Percentiles rank a stretch among this genome's conserved stretches.
Evolutionary conservation across 1,284 basidiomycete genomes (phyloP).

Genomic region (Trichosporon inkin): DNA sequence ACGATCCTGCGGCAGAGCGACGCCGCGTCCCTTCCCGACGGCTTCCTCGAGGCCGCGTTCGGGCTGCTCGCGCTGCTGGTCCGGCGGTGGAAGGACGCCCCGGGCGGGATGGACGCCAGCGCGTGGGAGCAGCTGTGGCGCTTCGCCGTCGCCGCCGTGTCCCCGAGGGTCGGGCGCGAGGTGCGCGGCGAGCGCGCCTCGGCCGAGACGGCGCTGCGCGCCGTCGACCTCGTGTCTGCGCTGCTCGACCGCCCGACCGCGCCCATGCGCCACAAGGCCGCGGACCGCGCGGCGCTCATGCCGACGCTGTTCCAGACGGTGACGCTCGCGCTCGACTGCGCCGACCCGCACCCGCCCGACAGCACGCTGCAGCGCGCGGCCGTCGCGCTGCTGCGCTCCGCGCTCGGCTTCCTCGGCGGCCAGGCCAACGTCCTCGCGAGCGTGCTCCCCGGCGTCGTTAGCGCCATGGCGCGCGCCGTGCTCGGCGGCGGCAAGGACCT

Average conservation of each 20-base stretch:
- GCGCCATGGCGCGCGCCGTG: conserved; percentile 65
- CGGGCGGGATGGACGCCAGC: conserved; percentile 56
- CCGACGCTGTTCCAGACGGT: conserved; percentile 80
- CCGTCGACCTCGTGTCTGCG: conserved; percentile 32
- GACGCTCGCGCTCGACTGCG: conserved; percentile 59
- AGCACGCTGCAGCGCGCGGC: conserved; percentile 62
- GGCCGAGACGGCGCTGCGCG: conserved; percentile 39
- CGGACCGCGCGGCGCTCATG: conserved; percentile 49
- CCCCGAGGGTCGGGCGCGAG: conserved; percentile 60
- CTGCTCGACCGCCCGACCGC: conserved; percentile 50
- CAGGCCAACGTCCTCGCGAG: conserved; percentile 57
- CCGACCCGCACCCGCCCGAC: conserved; percentile 57
- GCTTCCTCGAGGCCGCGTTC: conserved; percentile 70
- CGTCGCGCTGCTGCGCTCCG: conserved; percentile 58
- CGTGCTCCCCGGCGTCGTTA: conserved; percentile 75
- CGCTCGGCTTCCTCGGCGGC: conserved; percentile 65
- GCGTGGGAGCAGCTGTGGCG: conserved; percentile 79
- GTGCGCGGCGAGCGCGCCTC: conserved; percentile 28
- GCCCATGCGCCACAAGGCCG: conserved; percentile 53
- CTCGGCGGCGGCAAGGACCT: conserved; percentile 26
- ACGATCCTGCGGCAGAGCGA: conserved; percentile 67
- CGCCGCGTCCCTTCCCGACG: conserved; percentile 66
- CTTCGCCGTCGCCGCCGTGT: conserved; percentile 59
- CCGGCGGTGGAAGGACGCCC: conserved; percentile 71
- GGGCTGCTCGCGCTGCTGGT: conserved; percentile 60